Evolutionary conservation across 208 protist genomes (phyloP).

Genomic region (Trypanosoma melophagium): DNA sequence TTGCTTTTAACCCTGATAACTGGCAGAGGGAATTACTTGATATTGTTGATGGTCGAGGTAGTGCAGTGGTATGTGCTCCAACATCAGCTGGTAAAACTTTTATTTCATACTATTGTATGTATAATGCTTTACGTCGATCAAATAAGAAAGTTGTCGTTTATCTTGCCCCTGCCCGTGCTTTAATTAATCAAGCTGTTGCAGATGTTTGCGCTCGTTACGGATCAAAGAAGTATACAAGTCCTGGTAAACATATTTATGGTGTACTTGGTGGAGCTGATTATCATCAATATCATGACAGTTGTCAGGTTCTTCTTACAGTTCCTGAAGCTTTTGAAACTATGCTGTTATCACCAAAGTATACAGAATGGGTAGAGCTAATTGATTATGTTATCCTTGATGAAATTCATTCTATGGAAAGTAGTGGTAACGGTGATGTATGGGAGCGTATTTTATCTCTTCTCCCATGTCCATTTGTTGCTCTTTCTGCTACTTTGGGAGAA

Average conservation of each 20-base stretch:
- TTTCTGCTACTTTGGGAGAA: constrained; percentile 96
- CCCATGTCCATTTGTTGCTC: constrained; percentile 91
- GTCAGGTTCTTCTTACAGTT: constrained; percentile 94
- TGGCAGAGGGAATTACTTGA: constrained; percentile 96
- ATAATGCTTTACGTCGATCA: constrained; percentile 82
- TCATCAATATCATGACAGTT: constrained; percentile 80
- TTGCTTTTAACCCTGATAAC: constrained; percentile 93
- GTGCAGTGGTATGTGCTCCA: constrained; percentile 94
- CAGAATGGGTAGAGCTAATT: constrained; percentile 81
- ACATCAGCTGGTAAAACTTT: constrained; percentile 96
- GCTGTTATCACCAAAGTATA: constrained; percentile 85
- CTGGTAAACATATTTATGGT: constrained; percentile 79
- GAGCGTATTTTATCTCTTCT: constrained; percentile 92
- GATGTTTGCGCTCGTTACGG: constrained; percentile 93
- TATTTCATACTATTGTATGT: constrained; percentile 96
- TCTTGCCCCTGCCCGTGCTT: constrained; percentile 90
- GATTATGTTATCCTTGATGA: constrained; percentile 96
- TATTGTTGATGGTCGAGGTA: constrained; percentile 90
- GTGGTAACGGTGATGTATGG: constrained; percentile 89
- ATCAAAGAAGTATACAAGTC: constrained; percentile 79
- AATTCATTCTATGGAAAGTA: constrained; percentile 94
- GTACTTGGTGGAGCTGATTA: constrained; percentile 86
- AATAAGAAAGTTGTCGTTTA: constrained; percentile 92
- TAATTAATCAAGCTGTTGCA: constrained; percentile 94
- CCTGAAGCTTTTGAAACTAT: constrained; percentile 92